phyloP scores from a whole-genome alignment of 1,139 yeast species.

The Lodderomyces oxycetoniae region DNA sequence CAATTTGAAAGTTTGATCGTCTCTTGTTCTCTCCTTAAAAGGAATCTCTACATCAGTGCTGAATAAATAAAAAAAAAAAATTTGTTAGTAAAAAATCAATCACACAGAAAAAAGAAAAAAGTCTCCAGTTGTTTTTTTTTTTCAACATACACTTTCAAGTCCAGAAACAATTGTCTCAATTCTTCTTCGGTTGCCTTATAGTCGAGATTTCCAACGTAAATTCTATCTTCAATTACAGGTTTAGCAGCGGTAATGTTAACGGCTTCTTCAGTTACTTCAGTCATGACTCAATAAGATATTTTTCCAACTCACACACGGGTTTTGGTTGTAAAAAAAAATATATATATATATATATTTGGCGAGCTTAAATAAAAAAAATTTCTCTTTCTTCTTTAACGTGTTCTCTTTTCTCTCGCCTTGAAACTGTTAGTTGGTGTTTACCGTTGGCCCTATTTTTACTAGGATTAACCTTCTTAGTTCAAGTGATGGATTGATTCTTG shows the following conservation, averaged over 20 bases:
- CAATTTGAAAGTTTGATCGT: conserved; percentile 31
- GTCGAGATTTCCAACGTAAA: conserved; percentile 51
- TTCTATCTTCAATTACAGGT: conserved; percentile 39
- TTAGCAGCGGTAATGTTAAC: conserved; percentile 16
- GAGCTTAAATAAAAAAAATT: no score
- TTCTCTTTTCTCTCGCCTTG: no score
- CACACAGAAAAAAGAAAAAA: background rate
- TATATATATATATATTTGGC: no score
- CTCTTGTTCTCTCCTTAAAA: conserved; percentile 30
- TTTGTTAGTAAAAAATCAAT: conserved; percentile 8
- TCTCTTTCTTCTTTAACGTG: no score
- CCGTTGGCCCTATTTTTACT: no score
- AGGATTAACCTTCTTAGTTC: no score
- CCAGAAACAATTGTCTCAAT: conserved; percentile 39
- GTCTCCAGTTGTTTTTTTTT: background rate
- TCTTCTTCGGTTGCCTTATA: conserved; percentile 51
- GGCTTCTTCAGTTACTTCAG: conserved; percentile 16
- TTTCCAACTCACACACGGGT: no score
- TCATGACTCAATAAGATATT: no score
- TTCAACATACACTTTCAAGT: conserved; percentile 31
- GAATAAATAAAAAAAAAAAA: no score
- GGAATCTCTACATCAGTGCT: conserved; percentile 40
- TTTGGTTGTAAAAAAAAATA: no score
- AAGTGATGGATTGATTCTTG: no score
- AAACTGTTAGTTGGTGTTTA: no score